Conservation (phyloP, 257 asterid genomes). For the Solanum medicagineum region DNA sequence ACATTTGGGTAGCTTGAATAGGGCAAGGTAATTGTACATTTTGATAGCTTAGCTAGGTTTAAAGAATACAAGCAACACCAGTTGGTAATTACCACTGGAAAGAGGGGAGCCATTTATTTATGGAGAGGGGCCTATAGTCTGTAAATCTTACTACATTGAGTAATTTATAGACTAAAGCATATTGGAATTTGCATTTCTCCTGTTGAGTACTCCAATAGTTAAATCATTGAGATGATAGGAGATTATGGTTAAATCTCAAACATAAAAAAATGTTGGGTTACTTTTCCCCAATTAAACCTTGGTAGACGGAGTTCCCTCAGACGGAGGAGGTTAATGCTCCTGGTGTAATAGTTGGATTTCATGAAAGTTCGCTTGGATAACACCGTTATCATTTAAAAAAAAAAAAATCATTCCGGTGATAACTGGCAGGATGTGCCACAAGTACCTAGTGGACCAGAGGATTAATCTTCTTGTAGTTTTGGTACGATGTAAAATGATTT, state of each 20-base stretch:
- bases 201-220: background rate
- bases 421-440: too few species aligned
- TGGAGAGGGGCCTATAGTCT: background rate
- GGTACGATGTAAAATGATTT: too few species aligned
- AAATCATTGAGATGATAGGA: background rate
- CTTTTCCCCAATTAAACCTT: background rate
- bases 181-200: background rate
- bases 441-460: too few species aligned
- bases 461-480: too few species aligned
- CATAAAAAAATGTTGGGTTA: background rate
- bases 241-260: background rate
- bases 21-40: background rate
- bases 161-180: background rate
- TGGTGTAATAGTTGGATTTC: too few species aligned
- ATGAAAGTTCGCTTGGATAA: too few species aligned
- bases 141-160: background rate
- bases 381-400: too few species aligned
- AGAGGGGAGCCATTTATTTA: background rate
- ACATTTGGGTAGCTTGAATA: background rate
- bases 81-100: background rate
- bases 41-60: background rate
- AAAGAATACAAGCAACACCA: background rate
- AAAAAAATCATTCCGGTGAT: too few species aligned
- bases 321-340: too few species aligned
- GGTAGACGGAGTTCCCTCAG: too few species aligned